A percentile compares a stretch with the other conserved stretches of the same genome.
Conservation (phyloP, 306 rosid species). For the Vigna mungo region DNA sequence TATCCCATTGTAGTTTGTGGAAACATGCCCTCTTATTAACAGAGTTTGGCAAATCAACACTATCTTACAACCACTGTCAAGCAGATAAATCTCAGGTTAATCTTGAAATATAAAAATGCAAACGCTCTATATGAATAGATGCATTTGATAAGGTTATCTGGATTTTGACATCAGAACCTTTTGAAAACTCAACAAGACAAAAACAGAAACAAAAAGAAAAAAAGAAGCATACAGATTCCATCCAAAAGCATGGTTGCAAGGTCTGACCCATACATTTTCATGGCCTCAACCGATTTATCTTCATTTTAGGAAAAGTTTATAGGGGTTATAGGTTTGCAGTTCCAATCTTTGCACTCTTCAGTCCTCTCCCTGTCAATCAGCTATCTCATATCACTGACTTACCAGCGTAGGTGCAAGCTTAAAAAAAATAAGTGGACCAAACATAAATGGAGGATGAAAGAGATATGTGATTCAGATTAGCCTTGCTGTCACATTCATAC, state of each 20-base stretch:
- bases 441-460: background rate
- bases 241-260: slow-evolving; percentile 13
- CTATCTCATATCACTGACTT: background rate
- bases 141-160: no score
- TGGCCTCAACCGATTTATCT: slow-evolving; percentile 13
- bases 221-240: background rate
- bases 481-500: background rate
- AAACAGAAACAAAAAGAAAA: background rate
- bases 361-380: slow-evolving; percentile 2
- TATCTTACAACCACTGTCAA: background rate
- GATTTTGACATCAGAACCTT: slow-evolving; percentile 3
- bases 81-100: background rate
- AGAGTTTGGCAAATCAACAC: background rate
- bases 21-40: slow-evolving; percentile 9
- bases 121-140: background rate
- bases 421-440: slow-evolving; percentile 12
- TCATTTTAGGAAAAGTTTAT: background rate
- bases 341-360: slow-evolving; percentile 27
- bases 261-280: background rate
- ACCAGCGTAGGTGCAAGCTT: background rate
- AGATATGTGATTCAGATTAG: background rate
- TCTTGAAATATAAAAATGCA: background rate
- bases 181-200: slow-evolving; percentile 20
- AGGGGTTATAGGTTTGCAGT: slow-evolving; percentile 20
- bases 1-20: slow-evolving; percentile 41